Conservation (phyloP, 352 stramenopile species). For the Phytophthora pseudosyringae region DNA sequence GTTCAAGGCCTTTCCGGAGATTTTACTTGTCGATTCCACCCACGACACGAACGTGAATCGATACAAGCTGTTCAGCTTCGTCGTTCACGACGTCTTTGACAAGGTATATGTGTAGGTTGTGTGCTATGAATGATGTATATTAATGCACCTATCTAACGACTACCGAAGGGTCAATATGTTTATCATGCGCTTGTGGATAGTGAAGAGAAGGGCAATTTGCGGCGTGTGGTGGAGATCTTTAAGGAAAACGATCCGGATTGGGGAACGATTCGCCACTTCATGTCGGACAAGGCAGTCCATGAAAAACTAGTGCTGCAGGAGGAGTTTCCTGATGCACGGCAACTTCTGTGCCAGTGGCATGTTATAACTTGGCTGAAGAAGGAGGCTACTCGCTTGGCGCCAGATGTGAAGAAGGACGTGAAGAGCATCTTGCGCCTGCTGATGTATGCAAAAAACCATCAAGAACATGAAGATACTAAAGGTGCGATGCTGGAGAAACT, state of each 20-base stretch:
- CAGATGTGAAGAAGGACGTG: constrained; percentile 1
- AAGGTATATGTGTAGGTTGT: constrained; percentile 12
- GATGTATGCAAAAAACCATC: background rate
- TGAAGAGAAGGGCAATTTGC: constrained; percentile 14
- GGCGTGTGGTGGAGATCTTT: constrained; percentile 10
- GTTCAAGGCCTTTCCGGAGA: constrained; percentile 11
- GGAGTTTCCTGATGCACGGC: constrained; percentile 1
- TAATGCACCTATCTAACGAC: background rate
- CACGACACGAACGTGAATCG: constrained; percentile 23
- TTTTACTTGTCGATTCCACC: constrained; percentile 16
- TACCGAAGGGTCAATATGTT: constrained; percentile 14
- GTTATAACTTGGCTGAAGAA: constrained; percentile 20
- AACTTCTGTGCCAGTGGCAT: constrained; percentile 23
- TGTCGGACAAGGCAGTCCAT: constrained; percentile 15
- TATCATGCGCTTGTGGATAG: constrained; percentile 26
- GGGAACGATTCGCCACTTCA: background rate
- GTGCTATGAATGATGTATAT: constrained; percentile 1
- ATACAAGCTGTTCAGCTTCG: constrained; percentile 28
- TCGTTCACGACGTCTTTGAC: no score
- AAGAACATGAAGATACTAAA: background rate
- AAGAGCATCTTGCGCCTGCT: constrained; percentile 5
- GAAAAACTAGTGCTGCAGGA: constrained; percentile 11
- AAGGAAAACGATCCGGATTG: constrained; percentile 12
- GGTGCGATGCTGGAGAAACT: no score
- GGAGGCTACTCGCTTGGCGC: background rate